Conservation (phyloP, 345 rosid species). For the Syzygium aqueum region DNA sequence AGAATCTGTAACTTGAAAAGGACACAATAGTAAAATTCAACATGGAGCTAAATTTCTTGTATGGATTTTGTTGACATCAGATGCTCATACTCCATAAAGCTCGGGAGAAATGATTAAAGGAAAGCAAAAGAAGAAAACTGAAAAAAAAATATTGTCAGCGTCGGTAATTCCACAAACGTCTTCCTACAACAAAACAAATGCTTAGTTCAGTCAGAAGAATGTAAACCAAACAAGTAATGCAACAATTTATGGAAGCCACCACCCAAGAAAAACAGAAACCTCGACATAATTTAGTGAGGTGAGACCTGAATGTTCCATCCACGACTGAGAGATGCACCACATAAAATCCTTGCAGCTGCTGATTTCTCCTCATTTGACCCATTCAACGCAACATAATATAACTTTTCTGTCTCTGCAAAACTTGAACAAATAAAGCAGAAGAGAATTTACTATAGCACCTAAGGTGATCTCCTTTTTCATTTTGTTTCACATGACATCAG, state of each 20-base stretch:
- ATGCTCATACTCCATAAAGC: neutral
- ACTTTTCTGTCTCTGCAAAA: constrained; percentile 48
- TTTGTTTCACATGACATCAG: neutral
- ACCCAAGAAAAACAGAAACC: neutral
- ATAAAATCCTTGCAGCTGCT: constrained; percentile 55
- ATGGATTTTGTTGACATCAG: neutral
- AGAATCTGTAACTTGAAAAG: neutral
- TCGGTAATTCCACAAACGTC: neutral
- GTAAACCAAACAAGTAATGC: neutral
- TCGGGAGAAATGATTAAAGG: neutral
- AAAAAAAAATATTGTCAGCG: neutral
- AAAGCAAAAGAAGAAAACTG: neutral
- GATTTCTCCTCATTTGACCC: constrained; percentile 45
- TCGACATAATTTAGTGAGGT: neutral
- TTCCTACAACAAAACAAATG: neutral
- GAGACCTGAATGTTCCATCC: constrained; percentile 78
- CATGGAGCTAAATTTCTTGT: neutral
- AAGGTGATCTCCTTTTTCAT: neutral
- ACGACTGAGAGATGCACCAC: constrained; percentile 50
- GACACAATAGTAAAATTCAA: neutral
- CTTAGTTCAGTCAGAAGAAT: neutral
- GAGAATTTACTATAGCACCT: neutral
- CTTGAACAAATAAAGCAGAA: constrained; percentile 21
- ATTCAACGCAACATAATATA: constrained; percentile 45
- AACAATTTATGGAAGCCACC: neutral